Conservation (phyloP, 495 filamentous ascomycete species). For the Letharia columbiana region DNA sequence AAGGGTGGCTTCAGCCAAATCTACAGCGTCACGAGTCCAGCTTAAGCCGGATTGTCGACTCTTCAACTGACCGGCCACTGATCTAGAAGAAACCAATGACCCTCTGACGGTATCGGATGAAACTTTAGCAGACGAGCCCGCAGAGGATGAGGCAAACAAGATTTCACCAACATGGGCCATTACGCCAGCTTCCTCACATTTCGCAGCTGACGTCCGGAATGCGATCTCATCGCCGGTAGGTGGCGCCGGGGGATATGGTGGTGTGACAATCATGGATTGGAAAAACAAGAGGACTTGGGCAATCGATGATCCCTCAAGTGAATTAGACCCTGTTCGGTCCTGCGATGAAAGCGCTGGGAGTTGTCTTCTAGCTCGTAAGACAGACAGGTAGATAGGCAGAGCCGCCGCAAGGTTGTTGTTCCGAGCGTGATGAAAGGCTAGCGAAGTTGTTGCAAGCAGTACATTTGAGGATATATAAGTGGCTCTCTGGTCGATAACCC, state of each 20-base stretch:
- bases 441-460: slow-evolving; percentile 61
- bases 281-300: slow-evolving; percentile 28
- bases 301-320: background rate
- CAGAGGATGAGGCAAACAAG: slow-evolving; percentile 56
- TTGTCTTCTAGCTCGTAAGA: slow-evolving; percentile 62
- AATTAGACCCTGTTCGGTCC: background rate
- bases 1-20: slow-evolving; percentile 46
- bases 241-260: slow-evolving; percentile 55
- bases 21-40: slow-evolving; percentile 80
- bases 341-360: slow-evolving; percentile 31
- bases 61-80: slow-evolving; percentile 16
- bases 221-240: slow-evolving; percentile 58
- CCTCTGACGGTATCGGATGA: background rate
- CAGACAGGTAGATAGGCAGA: slow-evolving; percentile 77
- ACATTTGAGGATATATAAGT: slow-evolving; percentile 58
- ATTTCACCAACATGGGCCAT: slow-evolving; percentile 93
- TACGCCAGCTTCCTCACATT: slow-evolving; percentile 75
- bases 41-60: slow-evolving; percentile 57
- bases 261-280: slow-evolving; percentile 39
- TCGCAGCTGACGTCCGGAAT: slow-evolving; percentile 46
- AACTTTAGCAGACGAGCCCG: slow-evolving; percentile 5
- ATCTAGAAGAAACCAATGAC: slow-evolving; percentile 17
- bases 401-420: slow-evolving; percentile 53
- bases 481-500: slow-evolving; percentile 46
- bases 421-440: slow-evolving; percentile 68